A percentile compares a stretch with the other conserved stretches of the same genome.
phyloP scores from a whole-genome alignment of 371 early-diverging fungal species.

The Blastocladiella emersonii region DNA sequence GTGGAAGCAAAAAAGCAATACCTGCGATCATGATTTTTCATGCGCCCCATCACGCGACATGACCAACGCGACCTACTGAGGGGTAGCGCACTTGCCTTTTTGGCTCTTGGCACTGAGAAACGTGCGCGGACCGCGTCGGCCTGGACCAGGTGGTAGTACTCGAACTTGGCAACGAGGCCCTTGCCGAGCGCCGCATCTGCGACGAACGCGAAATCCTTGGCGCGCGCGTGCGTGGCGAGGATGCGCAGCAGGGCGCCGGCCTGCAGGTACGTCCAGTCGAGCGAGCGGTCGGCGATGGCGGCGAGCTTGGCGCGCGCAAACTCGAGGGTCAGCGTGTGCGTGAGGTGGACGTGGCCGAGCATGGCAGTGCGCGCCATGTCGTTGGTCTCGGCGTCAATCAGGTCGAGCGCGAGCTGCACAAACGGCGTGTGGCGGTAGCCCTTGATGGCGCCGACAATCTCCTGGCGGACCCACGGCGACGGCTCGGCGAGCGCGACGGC shows the following conservation, averaged over 20 bases:
- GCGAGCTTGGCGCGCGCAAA: not conserved
- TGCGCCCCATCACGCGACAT: no score
- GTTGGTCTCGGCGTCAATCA: slow-evolving; percentile 27
- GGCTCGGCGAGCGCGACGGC: slow-evolving; percentile 20
- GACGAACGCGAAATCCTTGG: not conserved
- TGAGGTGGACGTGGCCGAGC: slow-evolving; percentile 16
- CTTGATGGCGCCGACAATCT: slow-evolving; percentile 10
- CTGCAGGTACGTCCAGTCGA: not conserved
- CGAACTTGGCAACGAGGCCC: not conserved
- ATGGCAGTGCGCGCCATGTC: not conserved
- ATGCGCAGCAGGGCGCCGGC: not conserved
- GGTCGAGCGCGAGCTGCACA: slow-evolving; percentile 22
- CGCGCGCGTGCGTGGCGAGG: not conserved
- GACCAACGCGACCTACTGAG: no score
- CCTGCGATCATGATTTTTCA: no score
- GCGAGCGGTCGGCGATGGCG: not conserved
- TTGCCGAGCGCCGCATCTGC: not conserved
- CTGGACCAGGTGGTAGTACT: not conserved
- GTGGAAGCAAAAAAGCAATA: no score
- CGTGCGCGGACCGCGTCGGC: not conserved
- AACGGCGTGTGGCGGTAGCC: slow-evolving; percentile 9
- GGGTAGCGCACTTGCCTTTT: no score
- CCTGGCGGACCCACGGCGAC: slow-evolving; percentile 29
- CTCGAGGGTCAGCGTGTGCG: slow-evolving; percentile 12
- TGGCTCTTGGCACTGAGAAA: no score